Percentiles rank a stretch among this genome's conserved stretches.
These are phyloP conservation scores for Ogataea minuta DNA, from an alignment of 805 yeast species.

Conservation along the genomic window DNA sequence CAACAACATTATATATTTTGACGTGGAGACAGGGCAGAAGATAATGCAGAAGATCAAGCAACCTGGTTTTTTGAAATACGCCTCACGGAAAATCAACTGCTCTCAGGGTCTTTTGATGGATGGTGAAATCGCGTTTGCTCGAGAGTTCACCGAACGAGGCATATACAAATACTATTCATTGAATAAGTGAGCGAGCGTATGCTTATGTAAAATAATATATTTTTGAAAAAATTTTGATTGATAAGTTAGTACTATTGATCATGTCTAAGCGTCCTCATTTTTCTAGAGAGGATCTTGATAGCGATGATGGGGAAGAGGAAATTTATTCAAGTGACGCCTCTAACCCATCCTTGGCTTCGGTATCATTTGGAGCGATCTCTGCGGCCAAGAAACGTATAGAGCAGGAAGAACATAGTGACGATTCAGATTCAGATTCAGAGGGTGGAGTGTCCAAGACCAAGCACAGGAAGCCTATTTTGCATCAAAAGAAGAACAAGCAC, in stretches of 20 bases:
- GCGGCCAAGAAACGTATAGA: slow-evolving; percentile 52
- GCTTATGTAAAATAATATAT: slow-evolving; percentile 3
- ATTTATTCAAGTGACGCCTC: slow-evolving; percentile 3
- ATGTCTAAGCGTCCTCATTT: slow-evolving; percentile 25
- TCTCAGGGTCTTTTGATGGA: slow-evolving; percentile 48
- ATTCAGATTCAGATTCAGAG: slow-evolving; percentile 23
- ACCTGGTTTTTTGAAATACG: slow-evolving; percentile 52
- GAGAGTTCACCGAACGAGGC: slow-evolving; percentile 48
- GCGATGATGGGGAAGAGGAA: slow-evolving; percentile 18
- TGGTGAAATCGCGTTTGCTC: slow-evolving; percentile 48
- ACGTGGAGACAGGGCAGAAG: slow-evolving; percentile 62
- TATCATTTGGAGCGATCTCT: slow-evolving; percentile 67
- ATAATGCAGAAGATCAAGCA: slow-evolving; percentile 44
- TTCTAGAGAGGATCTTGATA: slow-evolving; percentile 24
- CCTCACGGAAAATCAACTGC: slow-evolving; percentile 52
- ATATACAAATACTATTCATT: slow-evolving; percentile 57
- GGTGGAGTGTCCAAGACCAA: slow-evolving; percentile 40
- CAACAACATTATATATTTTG: slow-evolving; percentile 51
- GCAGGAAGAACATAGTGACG: slow-evolving; percentile 18
- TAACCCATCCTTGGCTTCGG: slow-evolving; percentile 9
- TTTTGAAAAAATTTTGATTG: slow-evolving; percentile 1
- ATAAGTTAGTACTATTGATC: not conserved
- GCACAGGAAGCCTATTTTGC: slow-evolving; percentile 20
- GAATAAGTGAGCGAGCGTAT: slow-evolving; percentile 36
- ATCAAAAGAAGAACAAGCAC: slow-evolving; percentile 57